Base-by-base conservation (phyloP, 176 grass and related monocot species). In the Alloteropsis semialata region DNA sequence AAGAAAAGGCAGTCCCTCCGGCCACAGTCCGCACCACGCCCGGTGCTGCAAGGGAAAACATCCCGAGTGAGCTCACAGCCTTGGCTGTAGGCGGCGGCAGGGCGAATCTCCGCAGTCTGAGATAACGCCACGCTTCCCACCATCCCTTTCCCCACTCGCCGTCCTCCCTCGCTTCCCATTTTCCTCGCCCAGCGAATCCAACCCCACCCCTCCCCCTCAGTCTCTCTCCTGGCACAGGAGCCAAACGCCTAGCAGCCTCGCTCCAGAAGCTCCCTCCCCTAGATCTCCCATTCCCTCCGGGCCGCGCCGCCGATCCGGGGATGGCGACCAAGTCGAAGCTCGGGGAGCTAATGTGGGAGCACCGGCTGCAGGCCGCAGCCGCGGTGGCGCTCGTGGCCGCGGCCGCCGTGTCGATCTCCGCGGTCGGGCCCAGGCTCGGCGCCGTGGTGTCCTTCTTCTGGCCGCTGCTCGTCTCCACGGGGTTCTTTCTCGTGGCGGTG, bases 401-500 rank as follows among this genome's bases (percentile, higher is more conserved):
- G 51, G 42, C 85, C n/a, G 63, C 82, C 73, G 67, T 92, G 69
- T 92, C 90, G 65, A 13, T 90, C 78, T 85, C 86, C 62, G 75
- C 64, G 61, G 19, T 90, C 74, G 84, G 81, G 54, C 87, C 85
- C 46, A 68, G 75, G 41, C 81, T 92, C 61, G 11, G 85, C 75
- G 74, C 60, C 82, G 84, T 92, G 57, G 72, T 92, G 38, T 61
- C 93, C 75, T 95, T 92, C 82, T 95, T 92, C 87, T 90, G 90
- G 87, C 93, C 93, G 55, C 78, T 95, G 64, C 87, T 95, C 61
- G 67, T 90, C 84, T 95, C 90, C 81, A 95, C 93, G 18, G 85
- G 42, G 17, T 83, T 88, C 85, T 84, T 92, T 74, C 90, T 95
- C 54, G 68, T 91, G 58, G 88, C 87, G 42, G 46, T 95, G 39